Evolutionary conservation across 208 protist genomes (phyloP), one percentile per base, ranked within the genome.

Genomic region (Eutreptiella sp.): DNA sequence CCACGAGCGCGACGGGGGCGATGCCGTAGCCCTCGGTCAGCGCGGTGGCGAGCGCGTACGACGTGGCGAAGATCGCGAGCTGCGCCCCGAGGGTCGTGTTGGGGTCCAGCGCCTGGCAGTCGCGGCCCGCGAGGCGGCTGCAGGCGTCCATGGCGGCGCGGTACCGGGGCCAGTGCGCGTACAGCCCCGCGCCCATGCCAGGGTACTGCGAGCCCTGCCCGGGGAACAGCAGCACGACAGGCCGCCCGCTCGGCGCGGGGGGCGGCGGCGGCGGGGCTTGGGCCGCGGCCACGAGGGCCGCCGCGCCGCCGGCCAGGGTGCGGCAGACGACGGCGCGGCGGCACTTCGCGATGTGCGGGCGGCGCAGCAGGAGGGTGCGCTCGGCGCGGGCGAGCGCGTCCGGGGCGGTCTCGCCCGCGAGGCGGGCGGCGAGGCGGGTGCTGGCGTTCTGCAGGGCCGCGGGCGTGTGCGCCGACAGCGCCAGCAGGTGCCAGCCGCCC

Each of bases 21-120:
- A 77, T 29, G 32, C 35, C 28, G 38, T 38, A 76, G 5, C 21
- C 33, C 43, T 57, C 33, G 43, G 38, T 34, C 47, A 76, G 38
- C 14, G 26, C 29, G 26, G 11, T 42, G 27, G 54, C 48, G 11
- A 80, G 53, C 27, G 45, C 48, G 46, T 63, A 65, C 59, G 76
- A 63, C 3, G 75, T 26, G 11, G 59, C 34, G 19, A 80, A 78
- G 0, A 80, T 34, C 7, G 42, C 23, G 29, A 54, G 45, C 53
- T 80, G 75, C 23, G 46, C 21, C 41, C 36, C 48, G 24, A 24
- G 23, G 32, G 50, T 33, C 7, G 48, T 69, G 39, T 26, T 16
- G 14, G 14, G 42, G 32, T 23, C 7, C 27, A 19, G 16, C 26
- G 35, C 28, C 39, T 50, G 5, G 36, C 23, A n/a, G 24, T 4